Evolutionary conservation across 2,329 filamentous ascomycete species (phyloP).

Genomic region (Trichoderma lentiforme): DNA sequence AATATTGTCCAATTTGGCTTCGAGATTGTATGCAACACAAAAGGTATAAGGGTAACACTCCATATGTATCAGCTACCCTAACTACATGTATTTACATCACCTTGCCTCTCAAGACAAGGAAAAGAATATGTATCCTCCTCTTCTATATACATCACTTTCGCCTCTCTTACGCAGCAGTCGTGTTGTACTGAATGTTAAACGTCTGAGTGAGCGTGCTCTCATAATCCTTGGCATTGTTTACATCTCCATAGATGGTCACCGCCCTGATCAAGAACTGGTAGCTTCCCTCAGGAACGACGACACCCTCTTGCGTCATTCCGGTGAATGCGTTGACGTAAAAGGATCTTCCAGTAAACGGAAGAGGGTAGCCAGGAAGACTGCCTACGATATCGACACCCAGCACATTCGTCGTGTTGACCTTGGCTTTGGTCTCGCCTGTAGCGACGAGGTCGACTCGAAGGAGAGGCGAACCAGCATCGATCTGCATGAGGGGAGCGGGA

Average conservation of each 20-base stretch:
- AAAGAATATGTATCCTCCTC: not conserved
- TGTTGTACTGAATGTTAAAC: not conserved
- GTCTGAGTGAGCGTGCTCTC: not conserved
- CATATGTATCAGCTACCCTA: not conserved
- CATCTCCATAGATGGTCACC: not conserved
- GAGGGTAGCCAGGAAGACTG: not conserved
- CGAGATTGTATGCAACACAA: not conserved
- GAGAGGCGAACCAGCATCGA: not conserved
- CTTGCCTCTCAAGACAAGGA: not conserved
- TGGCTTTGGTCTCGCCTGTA: not conserved
- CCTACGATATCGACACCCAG: not conserved
- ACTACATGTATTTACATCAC: not conserved
- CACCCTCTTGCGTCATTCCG: not conserved
- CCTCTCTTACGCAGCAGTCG: not conserved
- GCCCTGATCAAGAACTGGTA: not conserved
- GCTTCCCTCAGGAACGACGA: not conserved
- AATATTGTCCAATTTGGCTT: no score
- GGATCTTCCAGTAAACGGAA: not conserved
- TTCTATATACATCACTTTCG: not conserved
- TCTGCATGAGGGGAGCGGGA: not conserved
- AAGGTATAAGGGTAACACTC: not conserved
- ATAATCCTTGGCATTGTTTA: not conserved
- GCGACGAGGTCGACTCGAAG: not conserved
- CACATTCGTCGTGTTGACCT: conserved; percentile 6
- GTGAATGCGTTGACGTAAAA: not conserved